Evolutionary conservation across 768 basidiomycete species (phyloP), one percentile per base, ranked within the genome.

Genomic region (Trametes meyenii): DNA sequence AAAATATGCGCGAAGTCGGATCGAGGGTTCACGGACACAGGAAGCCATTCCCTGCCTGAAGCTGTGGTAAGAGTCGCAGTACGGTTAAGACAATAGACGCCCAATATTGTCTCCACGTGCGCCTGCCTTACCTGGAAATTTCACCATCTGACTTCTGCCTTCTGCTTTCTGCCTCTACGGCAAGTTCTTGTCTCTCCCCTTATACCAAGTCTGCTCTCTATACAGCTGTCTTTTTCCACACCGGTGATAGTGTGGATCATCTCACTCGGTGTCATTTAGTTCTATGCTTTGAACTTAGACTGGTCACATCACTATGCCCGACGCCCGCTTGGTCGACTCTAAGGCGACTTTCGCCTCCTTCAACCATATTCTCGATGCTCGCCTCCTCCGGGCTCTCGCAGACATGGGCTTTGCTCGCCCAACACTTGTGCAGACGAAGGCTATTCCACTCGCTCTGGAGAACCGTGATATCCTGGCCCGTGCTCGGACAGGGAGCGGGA

Each of bases 401-500:
- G 91, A 96, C 68, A 83, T 89, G 70, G 88, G 90, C 44, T 98
- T 98, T 74, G 86, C 93, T 17, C 84, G 87, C 40, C 97, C 97
- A 7, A 99, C 97, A 0, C 83, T 92, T 33, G 90, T 99, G 17
- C 97, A 99, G 73, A 83, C 83, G 10, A 94, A 92, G 72, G 90
- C 93, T 3, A 96, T 99, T 50, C 96, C 96, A 1, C 82, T 96
- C 17, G 94, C 96, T 1, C 82, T 99, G 36, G 90, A 94, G 73
- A 87, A 89, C 65, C 79, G 82, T 36, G 97, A 99, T 73, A 90
- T 99, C 55, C 85, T 99, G 35, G 96, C 96, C 19, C 85, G 93
- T 46, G 96, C 97, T 2, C 84, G 93, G 35, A 99, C 97, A 3
- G 97, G 97, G 17, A 95, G 92, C 59, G 97, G 97, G 24, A 99